Conservation (phyloP, 208 protist genomes). For the Trypanosoma theileri region DNA sequence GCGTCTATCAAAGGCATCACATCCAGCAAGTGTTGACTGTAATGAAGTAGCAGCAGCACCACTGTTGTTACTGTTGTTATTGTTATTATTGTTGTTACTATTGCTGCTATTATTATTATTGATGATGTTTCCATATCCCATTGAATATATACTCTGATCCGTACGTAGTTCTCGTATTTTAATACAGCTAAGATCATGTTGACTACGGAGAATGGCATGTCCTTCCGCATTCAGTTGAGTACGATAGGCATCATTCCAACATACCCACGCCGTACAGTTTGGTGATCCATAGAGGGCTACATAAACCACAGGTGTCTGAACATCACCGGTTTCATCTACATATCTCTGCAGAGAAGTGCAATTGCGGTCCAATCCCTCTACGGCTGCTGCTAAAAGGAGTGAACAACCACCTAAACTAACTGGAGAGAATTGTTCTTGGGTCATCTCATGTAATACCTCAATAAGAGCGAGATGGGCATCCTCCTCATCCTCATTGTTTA, state of each 20-base stretch:
- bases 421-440: constrained; percentile 40
- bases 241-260: constrained; percentile 70
- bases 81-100: neutral
- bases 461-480: constrained; percentile 35
- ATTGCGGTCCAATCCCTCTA: constrained; percentile 45
- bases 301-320: constrained; percentile 72
- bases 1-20: neutral
- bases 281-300: constrained; percentile 45
- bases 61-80: neutral
- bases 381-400: constrained; percentile 60
- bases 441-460: constrained; percentile 43
- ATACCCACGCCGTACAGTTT: constrained; percentile 27
- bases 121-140: neutral
- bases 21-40: neutral
- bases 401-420: constrained; percentile 22
- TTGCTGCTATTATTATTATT: neutral
- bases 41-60: neutral
- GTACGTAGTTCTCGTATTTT: constrained; percentile 41
- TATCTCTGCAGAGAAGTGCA: constrained; percentile 68
- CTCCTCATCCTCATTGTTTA: neutral
- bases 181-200: constrained; percentile 54
- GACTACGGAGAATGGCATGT: constrained; percentile 50
- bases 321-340: constrained; percentile 74
- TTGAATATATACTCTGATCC: constrained; percentile 5
- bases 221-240: constrained; percentile 57